These are phyloP conservation scores for Cercospora sojina DNA, from an alignment of 2,329 filamentous ascomycete species.

Conservation along the genomic window DNA sequence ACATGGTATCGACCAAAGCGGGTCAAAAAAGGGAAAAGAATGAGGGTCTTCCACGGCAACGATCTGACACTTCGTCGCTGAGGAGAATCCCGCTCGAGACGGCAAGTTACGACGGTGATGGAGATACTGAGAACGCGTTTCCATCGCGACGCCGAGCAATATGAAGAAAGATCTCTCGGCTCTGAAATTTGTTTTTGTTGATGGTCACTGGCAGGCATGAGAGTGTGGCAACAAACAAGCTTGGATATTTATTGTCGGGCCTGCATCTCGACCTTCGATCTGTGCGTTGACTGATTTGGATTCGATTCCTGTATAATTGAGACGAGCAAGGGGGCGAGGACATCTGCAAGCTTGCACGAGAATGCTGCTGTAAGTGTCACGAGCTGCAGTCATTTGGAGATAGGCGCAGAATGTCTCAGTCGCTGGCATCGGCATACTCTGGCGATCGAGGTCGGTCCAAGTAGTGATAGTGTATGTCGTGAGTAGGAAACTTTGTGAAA, in stretches of 20 bases:
- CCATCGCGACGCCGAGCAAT: constrained; percentile 31
- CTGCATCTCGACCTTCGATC: neutral
- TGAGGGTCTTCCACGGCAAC: constrained; percentile 11
- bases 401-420: neutral
- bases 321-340: constrained; percentile 3
- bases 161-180: constrained; percentile 18
- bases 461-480: neutral
- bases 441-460: neutral
- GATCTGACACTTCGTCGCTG: constrained; percentile 1
- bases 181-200: constrained; percentile 29
- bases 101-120: constrained; percentile 27
- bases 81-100: constrained; percentile 3
- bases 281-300: neutral
- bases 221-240: constrained; percentile 22
- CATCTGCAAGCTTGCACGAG: neutral
- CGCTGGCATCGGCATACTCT: neutral
- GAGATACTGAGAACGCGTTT: constrained; percentile 26
- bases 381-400: neutral
- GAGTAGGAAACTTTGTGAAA: neutral
- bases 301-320: neutral
- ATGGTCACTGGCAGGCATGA: constrained; percentile 25
- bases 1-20: constrained; percentile 14
- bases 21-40: neutral
- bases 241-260: neutral
- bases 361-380: neutral